These are phyloP conservation scores for Plantago major DNA, from an alignment of 257 asterid genomes.

Conservation along the genomic window DNA sequence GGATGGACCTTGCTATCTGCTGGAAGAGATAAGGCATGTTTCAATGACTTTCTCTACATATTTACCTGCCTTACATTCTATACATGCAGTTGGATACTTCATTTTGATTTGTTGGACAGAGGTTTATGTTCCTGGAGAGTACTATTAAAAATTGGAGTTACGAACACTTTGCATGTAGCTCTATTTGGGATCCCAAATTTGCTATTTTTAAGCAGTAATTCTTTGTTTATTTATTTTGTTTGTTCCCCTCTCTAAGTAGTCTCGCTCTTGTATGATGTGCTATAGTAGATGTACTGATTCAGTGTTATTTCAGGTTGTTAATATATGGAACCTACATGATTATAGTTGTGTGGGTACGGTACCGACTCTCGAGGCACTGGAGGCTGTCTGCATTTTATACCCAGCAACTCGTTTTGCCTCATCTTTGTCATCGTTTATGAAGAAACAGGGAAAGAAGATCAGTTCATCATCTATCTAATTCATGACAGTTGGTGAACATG, in stretches of 20 bases:
- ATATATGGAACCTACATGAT: slow-evolving; percentile 82
- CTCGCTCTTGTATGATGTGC: not conserved
- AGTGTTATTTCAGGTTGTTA: slow-evolving; percentile 62
- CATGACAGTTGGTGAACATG: slow-evolving; percentile 95
- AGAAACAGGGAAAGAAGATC: slow-evolving; percentile 41
- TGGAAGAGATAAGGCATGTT: slow-evolving; percentile 87
- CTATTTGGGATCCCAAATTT: no score
- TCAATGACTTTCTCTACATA: not conserved
- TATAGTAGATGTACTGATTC: slow-evolving; percentile 20
- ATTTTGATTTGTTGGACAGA: slow-evolving; percentile 5
- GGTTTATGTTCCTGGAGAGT: not conserved
- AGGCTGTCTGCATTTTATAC: slow-evolving; percentile 62
- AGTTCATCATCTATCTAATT: slow-evolving; percentile 52
- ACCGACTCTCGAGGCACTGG: slow-evolving; percentile 90
- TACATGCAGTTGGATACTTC: not conserved
- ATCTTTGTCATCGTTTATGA: slow-evolving; percentile 37
- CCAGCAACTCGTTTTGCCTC: slow-evolving; percentile 56
- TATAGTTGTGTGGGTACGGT: slow-evolving; percentile 61
- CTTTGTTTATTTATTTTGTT: not conserved
- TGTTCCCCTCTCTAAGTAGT: no score
- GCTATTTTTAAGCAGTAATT: not conserved
- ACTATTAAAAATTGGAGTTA: not conserved
- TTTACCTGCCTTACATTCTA: not conserved
- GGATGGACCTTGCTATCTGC: slow-evolving; percentile 87
- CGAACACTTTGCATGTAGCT: not conserved